Evolutionary conservation across 2,329 filamentous ascomycete genomes (phyloP), one percentile per base, ranked within the genome.

Genomic region (Penicillium sp.): DNA sequence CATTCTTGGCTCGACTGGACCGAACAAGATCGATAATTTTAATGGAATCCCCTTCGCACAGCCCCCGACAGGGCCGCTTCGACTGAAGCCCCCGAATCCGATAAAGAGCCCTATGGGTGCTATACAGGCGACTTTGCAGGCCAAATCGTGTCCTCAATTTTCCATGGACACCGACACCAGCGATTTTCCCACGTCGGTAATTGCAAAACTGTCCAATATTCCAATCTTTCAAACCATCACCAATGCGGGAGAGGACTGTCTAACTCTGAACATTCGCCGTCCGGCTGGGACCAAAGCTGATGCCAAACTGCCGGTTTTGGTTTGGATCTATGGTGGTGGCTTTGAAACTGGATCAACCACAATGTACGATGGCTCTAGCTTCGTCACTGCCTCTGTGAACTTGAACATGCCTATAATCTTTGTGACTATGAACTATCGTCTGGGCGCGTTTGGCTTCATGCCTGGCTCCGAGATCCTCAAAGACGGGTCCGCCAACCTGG

Each of bases 391-490:
- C 38, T 76, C 76, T 1, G 68, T 79, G 10, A 55, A 60, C 0
- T 58, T 78, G 46, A 75, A 75, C 28, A 81, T 87, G 68, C 83
- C 85, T 0, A 82, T 92, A 54, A 71, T 95, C 41, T 88, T 84
- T 46, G 87, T 92, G 0, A 80, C 84, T 0, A 82, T 91, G 62
- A 91, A 90, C 71, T 91, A 95, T 69, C 83, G 87, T 1, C 74
- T 88, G 0, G 85, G 80, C 6, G 86, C 82, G 0, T 90, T 89
- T 53, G 88, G 87, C 0, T 90, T 89, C 70, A 63, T 90, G 64
- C 78, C 82, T 0, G 86, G 86, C 6, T 79, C 79, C 45, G 85
- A 89, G 65, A 76, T 89, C 38, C 72, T 84, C 3, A 74, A 75
- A 4, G 85, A 88, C 53, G 85, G 86, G 1, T 78, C 83, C 2